Conservation (phyloP, 768 basidiomycete species). For the Hygrocybe punicea region DNA sequence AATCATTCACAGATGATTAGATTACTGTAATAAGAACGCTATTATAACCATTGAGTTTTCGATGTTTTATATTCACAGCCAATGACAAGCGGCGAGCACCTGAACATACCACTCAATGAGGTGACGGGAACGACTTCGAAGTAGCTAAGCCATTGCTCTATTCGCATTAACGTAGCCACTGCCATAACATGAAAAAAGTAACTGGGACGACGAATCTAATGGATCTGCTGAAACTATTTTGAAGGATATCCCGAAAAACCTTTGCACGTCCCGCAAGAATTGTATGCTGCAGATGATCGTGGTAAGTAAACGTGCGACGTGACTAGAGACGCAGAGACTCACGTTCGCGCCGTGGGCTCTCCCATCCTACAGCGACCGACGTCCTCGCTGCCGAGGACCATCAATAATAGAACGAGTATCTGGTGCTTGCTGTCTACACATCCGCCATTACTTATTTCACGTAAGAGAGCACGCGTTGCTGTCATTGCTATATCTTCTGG, state of each 20-base stretch:
- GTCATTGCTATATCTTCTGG: slow-evolving; percentile 91
- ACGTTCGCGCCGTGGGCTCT: slow-evolving; percentile 79
- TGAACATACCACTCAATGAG: not conserved
- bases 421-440: slow-evolving; percentile 92
- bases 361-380: slow-evolving; percentile 88
- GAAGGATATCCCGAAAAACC: slow-evolving; percentile 89
- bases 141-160: slow-evolving; percentile 59
- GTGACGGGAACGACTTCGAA: not conserved
- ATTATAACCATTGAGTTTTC: not conserved
- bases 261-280: slow-evolving; percentile 77
- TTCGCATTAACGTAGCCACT: slow-evolving; percentile 89
- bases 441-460: slow-evolving; percentile 77
- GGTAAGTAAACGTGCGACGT: not conserved
- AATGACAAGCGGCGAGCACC: not conserved
- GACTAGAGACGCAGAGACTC: slow-evolving; percentile 25
- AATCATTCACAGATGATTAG: slow-evolving; percentile 65
- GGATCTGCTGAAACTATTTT: slow-evolving; percentile 71
- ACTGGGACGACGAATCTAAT: slow-evolving; percentile 52
- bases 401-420: slow-evolving; percentile 76
- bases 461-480: slow-evolving; percentile 73
- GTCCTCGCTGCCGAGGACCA: slow-evolving; percentile 97
- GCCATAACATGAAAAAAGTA: slow-evolving; percentile 87
- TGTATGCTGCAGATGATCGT: slow-evolving; percentile 61
- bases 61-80: not conserved
- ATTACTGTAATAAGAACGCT: not conserved